A percentile compares a stretch with the other conserved stretches of the same genome.
These are phyloP conservation scores for Flaveria floridana DNA, from an alignment of 140 eudicot species.

Conservation along the genomic window DNA sequence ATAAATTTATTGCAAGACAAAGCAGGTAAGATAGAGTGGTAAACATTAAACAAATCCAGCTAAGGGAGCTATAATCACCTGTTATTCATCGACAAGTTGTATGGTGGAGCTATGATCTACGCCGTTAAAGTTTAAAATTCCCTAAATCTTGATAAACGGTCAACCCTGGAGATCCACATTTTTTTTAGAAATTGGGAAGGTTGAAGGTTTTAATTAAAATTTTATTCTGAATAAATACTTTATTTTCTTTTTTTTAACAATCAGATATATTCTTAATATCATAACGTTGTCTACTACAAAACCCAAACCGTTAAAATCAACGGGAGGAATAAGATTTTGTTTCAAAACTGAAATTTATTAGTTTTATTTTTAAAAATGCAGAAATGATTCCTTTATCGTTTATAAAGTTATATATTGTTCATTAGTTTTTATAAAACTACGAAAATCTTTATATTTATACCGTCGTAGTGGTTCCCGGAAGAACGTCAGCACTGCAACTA, in stretches of 20 bases:
- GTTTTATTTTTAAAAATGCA: too few species aligned
- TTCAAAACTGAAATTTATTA: background rate
- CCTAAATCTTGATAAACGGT: background rate
- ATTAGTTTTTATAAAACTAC: background rate
- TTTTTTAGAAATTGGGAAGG: slow-evolving; percentile 16
- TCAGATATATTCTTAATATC: too few species aligned
- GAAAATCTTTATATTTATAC: background rate
- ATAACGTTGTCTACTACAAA: too few species aligned
- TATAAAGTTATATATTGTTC: background rate
- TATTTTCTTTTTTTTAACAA: too few species aligned
- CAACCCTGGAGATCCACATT: background rate
- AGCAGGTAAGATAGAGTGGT: slow-evolving; percentile 28
- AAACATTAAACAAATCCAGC: slow-evolving; percentile 16
- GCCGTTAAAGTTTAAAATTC: slow-evolving; percentile 22
- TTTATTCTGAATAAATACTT: background rate
- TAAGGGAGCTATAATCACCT: slow-evolving; percentile 29
- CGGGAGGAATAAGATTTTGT: background rate
- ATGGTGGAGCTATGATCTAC: slow-evolving; percentile 26
- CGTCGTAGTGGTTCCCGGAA: too few species aligned
- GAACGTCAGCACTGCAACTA: too few species aligned
- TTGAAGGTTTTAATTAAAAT: slow-evolving; percentile 1
- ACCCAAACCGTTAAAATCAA: too few species aligned
- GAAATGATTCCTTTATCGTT: background rate
- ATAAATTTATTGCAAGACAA: slow-evolving; percentile 11
- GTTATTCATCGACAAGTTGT: slow-evolving; percentile 24